These are phyloP conservation scores for Auricularia sp. DNA, from an alignment of 768 basidiomycete species.

Conservation along the genomic window DNA sequence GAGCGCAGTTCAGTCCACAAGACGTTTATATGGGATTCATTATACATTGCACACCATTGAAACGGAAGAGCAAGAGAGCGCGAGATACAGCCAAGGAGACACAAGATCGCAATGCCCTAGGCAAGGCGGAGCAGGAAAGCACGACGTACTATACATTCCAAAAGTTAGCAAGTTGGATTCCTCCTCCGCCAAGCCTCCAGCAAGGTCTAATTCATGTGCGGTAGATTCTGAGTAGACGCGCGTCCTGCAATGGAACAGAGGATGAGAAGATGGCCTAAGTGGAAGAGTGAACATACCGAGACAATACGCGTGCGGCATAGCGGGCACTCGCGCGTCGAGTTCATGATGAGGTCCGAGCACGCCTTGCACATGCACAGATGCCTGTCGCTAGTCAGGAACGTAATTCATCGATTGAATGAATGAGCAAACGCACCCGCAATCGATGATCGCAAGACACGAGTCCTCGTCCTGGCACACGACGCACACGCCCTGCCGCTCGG, in stretches of 20 bases:
- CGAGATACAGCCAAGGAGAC: too few species aligned
- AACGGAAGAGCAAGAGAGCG: too few species aligned
- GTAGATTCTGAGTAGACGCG: not conserved
- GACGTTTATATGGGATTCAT: too few species aligned
- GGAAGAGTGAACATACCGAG: conserved; percentile 30
- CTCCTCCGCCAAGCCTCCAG: too few species aligned
- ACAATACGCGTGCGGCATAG: conserved; percentile 84
- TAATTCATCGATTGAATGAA: conserved; percentile 1
- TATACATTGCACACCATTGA: too few species aligned
- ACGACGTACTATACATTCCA: too few species aligned
- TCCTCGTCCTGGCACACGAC: conserved; percentile 93
- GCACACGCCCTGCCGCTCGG: conserved; percentile 70
- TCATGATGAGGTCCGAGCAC: conserved; percentile 73
- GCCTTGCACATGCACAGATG: conserved; percentile 70
- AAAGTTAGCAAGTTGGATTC: too few species aligned
- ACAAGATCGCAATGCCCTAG: too few species aligned
- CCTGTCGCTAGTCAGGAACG: conserved; percentile 25
- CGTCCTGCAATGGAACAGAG: not conserved
- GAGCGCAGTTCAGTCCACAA: too few species aligned
- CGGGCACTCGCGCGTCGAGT: conserved; percentile 77
- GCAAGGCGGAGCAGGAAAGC: too few species aligned
- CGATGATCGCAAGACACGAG: conserved; percentile 86
- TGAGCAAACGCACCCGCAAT: conserved; percentile 67
- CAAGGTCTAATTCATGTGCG: not conserved
- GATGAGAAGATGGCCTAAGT: not conserved